Percentiles rank a stretch among this genome's conserved stretches.
phyloP scores from a whole-genome alignment of 306 rosid species.

The Lotus japonicus region DNA sequence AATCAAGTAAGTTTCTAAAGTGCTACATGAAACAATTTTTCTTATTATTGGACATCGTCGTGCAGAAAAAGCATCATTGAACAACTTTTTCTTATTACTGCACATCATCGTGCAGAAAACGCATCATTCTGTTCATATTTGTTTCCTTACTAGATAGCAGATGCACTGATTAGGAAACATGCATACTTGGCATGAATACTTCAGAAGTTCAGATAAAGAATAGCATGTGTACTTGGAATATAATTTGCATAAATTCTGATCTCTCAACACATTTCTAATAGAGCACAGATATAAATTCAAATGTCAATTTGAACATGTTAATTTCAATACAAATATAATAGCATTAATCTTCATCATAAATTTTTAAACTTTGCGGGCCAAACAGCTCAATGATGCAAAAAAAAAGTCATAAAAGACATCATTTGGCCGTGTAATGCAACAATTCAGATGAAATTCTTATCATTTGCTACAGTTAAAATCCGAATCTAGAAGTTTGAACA shows the following conservation, averaged over 20 bases:
- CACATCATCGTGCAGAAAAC: background rate
- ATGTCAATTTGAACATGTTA: background rate
- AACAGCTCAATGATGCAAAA: constrained; percentile 4
- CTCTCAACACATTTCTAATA: constrained; percentile 14
- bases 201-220: background rate
- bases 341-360: background rate
- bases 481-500: constrained; percentile 9
- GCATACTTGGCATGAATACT: constrained; percentile 14
- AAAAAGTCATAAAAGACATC: constrained; percentile 16
- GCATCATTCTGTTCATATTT: background rate
- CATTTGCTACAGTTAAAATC: constrained; percentile 10
- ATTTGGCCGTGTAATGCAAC: constrained; percentile 11
- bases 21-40: constrained; percentile 18
- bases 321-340: background rate
- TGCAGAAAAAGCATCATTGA: background rate
- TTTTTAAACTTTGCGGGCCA: background rate
- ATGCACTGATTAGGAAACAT: constrained; percentile 16
- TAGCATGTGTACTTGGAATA: constrained; percentile 9
- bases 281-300: constrained; percentile 7
- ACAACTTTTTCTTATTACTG: no score
- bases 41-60: background rate
- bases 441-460: background rate
- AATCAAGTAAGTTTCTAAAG: constrained; percentile 11
- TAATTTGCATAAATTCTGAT: background rate
- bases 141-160: background rate